These are phyloP conservation scores for Pyrenochaeta sp. DNA, from an alignment of 2,329 filamentous ascomycete genomes.

Conservation along the genomic window DNA sequence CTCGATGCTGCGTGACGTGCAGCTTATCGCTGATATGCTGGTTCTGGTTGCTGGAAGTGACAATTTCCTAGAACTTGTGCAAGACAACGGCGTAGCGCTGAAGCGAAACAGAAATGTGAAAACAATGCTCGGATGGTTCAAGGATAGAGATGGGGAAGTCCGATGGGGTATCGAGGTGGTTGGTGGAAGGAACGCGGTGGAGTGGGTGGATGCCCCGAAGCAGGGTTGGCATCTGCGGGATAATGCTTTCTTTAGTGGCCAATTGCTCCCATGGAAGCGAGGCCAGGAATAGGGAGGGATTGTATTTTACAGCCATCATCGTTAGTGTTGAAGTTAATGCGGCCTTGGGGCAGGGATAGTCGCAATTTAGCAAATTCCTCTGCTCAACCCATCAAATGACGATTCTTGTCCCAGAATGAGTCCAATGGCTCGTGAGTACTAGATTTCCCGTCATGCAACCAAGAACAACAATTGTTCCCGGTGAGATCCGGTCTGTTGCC, in stretches of 20 bases:
- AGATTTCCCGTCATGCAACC: not conserved
- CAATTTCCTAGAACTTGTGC: constrained; percentile 23
- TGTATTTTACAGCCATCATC: constrained; percentile 7
- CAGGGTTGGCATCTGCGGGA: constrained; percentile 4
- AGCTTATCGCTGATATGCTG: constrained; percentile 33
- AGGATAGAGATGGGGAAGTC: constrained; percentile 20
- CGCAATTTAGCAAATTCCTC: not conserved
- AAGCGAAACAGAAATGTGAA: constrained; percentile 17
- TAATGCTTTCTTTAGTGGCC: not conserved
- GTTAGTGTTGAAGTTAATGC: not conserved
- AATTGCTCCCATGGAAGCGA: not conserved
- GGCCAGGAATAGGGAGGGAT: constrained; percentile 13
- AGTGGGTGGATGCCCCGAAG: constrained; percentile 25
- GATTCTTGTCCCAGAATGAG: not conserved
- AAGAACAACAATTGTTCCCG: not conserved
- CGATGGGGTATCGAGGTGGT: constrained; percentile 36
- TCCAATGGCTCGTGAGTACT: not conserved
- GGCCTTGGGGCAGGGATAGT: constrained; percentile 4
- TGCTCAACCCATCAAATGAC: constrained; percentile 1
- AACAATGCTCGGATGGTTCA: constrained; percentile 34
- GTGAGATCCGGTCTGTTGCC: not conserved
- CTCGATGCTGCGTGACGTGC: constrained; percentile 26
- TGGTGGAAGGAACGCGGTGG: constrained; percentile 20
- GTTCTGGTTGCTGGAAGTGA: constrained; percentile 35
- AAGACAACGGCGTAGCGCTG: constrained; percentile 18